phyloP scores from a whole-genome alignment of 108 stramenopile genomes.

The Cyclotella cryptica region DNA sequence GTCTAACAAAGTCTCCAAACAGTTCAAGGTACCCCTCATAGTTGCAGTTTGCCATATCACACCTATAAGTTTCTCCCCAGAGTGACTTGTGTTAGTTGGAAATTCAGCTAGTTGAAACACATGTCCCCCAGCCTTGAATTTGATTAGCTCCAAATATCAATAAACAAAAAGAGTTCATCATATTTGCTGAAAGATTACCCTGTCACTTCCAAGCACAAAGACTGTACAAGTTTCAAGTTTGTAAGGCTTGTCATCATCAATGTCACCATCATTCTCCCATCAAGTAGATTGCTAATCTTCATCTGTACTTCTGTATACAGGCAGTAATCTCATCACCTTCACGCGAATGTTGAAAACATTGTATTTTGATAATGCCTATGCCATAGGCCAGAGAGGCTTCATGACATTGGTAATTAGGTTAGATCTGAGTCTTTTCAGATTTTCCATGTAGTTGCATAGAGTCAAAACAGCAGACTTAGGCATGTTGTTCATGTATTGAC shows the following conservation, averaged over 20 bases:
- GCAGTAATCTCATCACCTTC: no score
- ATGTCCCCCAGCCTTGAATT: slow-evolving; percentile 11
- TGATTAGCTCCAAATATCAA: slow-evolving; percentile 21
- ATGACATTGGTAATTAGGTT: slow-evolving; percentile 14
- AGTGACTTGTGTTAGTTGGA: not conserved
- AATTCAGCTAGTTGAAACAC: slow-evolving; percentile 5
- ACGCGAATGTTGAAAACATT: no score
- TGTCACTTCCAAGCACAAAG: no score
- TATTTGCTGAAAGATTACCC: not conserved
- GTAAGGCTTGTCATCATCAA: slow-evolving; percentile 27
- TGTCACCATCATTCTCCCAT: slow-evolving; percentile 1
- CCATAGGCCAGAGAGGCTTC: slow-evolving; percentile 8
- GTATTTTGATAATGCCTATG: slow-evolving; percentile 6
- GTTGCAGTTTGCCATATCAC: slow-evolving; percentile 29
- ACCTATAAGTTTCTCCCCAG: no score
- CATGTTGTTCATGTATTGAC: no score
- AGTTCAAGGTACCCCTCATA: slow-evolving; percentile 33
- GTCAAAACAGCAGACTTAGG: no score
- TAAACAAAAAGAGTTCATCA: slow-evolving; percentile 10
- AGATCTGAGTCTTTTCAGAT: not conserved
- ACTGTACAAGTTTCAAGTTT: not conserved
- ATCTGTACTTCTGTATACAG: not conserved
- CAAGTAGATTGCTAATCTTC: slow-evolving; percentile 9
- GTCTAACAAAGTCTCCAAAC: slow-evolving; percentile 21
- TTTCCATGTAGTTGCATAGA: no score